phyloP scores from a whole-genome alignment of 2,329 filamentous ascomycete genomes.

The Cercospora sp. region DNA sequence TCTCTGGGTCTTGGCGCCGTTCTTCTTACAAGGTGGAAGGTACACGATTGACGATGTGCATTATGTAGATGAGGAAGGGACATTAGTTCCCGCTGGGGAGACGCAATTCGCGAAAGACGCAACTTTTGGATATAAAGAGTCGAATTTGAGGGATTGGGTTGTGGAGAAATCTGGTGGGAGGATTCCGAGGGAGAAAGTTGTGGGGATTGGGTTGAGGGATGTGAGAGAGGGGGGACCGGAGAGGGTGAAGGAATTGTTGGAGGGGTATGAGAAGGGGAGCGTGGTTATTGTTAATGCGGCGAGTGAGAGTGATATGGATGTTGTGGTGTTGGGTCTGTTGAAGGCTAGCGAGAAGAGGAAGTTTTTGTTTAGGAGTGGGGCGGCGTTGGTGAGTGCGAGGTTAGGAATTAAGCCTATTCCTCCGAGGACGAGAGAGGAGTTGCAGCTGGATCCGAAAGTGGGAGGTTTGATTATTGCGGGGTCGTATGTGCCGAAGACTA shows the following conservation, averaged over 20 bases:
- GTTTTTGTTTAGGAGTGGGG: slow-evolving; percentile 50
- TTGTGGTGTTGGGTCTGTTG: slow-evolving; percentile 54
- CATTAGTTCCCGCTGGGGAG: slow-evolving; percentile 52
- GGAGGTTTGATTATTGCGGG: slow-evolving; percentile 59
- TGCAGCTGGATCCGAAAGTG: slow-evolving; percentile 39
- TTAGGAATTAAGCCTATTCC: slow-evolving; percentile 55
- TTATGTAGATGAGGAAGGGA: slow-evolving; percentile 56
- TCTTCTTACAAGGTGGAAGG: slow-evolving; percentile 60
- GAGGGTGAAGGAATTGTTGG: slow-evolving; percentile 46
- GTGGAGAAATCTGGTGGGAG: slow-evolving; percentile 54
- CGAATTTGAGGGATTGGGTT: slow-evolving; percentile 56
- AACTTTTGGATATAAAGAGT: slow-evolving; percentile 58
- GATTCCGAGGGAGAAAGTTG: slow-evolving; percentile 44
- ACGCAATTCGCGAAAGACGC: slow-evolving; percentile 61
- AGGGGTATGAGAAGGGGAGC: slow-evolving; percentile 40
- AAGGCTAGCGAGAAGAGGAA: slow-evolving; percentile 40
- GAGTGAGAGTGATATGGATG: slow-evolving; percentile 56
- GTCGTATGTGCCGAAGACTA: slow-evolving; percentile 61
- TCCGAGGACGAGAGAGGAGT: slow-evolving; percentile 51
- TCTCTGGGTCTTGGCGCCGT: slow-evolving; percentile 58
- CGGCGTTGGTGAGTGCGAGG: slow-evolving; percentile 52
- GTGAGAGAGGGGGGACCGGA: slow-evolving; percentile 51
- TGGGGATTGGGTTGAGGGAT: slow-evolving; percentile 50
- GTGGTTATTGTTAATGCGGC: slow-evolving; percentile 57
- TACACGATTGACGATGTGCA: slow-evolving; percentile 60